Conservation (phyloP, 805 yeast genomes). For the Pichia californica region DNA sequence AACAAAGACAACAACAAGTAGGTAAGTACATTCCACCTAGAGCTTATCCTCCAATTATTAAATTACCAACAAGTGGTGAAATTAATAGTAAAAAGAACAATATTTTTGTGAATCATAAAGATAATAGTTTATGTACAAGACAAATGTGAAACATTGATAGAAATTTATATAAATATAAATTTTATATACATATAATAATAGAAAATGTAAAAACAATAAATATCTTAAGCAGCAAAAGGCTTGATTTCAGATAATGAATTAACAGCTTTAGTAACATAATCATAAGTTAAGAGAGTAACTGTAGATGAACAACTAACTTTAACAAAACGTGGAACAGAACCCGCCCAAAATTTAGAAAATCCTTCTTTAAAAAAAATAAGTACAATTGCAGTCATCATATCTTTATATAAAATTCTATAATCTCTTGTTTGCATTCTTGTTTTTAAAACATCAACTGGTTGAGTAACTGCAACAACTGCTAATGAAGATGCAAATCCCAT, state of each 20-base stretch:
- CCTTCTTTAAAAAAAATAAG: slow-evolving; percentile 44
- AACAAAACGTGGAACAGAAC: slow-evolving; percentile 60
- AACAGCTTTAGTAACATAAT: slow-evolving; percentile 44
- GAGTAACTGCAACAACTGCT: slow-evolving; percentile 73
- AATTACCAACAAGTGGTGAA: too few relatives aligned
- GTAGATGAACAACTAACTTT: slow-evolving; percentile 70
- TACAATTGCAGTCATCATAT: slow-evolving; percentile 51
- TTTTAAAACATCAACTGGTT: slow-evolving; percentile 84
- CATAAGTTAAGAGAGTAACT: slow-evolving; percentile 59
- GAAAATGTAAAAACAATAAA: not conserved
- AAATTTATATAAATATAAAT: too few relatives aligned
- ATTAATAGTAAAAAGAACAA: too few relatives aligned
- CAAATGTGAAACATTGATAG: too few relatives aligned
- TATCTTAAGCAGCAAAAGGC: slow-evolving; percentile 27
- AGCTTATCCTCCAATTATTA: too few relatives aligned
- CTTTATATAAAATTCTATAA: slow-evolving; percentile 51
- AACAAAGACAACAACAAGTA: too few relatives aligned
- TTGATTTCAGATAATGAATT: slow-evolving; percentile 20
- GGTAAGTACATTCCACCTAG: too few relatives aligned
- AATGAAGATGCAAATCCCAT: slow-evolving; percentile 60
- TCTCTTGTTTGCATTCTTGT: slow-evolving; percentile 79
- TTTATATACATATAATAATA: too few relatives aligned
- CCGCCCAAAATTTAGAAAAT: slow-evolving; percentile 44
- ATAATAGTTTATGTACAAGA: too few relatives aligned
- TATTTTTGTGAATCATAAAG: too few relatives aligned